Evolutionary conservation across 257 asterid genomes (phyloP).

Genomic region (Buddleja alternifolia): DNA sequence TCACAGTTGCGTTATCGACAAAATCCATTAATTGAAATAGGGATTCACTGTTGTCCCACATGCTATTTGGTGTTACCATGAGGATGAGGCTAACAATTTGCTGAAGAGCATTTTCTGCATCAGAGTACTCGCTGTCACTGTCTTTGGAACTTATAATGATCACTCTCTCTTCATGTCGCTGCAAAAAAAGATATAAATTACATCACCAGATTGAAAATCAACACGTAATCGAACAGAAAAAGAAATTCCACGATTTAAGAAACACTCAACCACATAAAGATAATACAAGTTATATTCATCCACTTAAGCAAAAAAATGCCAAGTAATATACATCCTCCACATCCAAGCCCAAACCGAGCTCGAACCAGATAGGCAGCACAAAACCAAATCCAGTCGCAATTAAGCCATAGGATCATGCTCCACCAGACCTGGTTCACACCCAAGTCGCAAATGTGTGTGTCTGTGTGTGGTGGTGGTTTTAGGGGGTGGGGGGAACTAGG

Average conservation of each 20-base stretch:
- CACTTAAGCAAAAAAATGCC: slow-evolving; percentile 26
- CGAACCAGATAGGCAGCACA: slow-evolving; percentile 13
- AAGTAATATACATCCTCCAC: slow-evolving; percentile 7
- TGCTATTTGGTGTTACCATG: slow-evolving; percentile 50
- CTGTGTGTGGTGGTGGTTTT: slow-evolving; percentile 5
- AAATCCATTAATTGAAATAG: slow-evolving; percentile 4
- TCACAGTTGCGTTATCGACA: slow-evolving; percentile 3
- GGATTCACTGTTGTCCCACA: not conserved
- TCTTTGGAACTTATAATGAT: slow-evolving; percentile 91
- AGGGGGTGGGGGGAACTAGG: slow-evolving; percentile 1
- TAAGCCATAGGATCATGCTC: slow-evolving; percentile 17
- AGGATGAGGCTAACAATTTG: slow-evolving; percentile 84
- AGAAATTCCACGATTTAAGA: slow-evolving; percentile 10
- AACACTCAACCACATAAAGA: not conserved
- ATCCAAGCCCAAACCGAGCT: slow-evolving; percentile 4
- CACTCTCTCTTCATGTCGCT: slow-evolving; percentile 94
- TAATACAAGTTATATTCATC: slow-evolving; percentile 13
- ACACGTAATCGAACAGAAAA: too few species aligned
- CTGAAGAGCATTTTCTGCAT: slow-evolving; percentile 97
- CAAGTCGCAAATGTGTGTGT: slow-evolving; percentile 12
- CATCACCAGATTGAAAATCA: slow-evolving; percentile 7
- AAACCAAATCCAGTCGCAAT: slow-evolving; percentile 10
- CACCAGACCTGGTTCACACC: slow-evolving; percentile 14
- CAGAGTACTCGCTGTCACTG: slow-evolving; percentile 63
- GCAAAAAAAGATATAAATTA: slow-evolving; percentile 30